Evolutionary conservation across 23 red algal species (phyloP), one percentile per base, ranked within the genome.

Genomic region (Gracilariopsis chorda): DNA sequence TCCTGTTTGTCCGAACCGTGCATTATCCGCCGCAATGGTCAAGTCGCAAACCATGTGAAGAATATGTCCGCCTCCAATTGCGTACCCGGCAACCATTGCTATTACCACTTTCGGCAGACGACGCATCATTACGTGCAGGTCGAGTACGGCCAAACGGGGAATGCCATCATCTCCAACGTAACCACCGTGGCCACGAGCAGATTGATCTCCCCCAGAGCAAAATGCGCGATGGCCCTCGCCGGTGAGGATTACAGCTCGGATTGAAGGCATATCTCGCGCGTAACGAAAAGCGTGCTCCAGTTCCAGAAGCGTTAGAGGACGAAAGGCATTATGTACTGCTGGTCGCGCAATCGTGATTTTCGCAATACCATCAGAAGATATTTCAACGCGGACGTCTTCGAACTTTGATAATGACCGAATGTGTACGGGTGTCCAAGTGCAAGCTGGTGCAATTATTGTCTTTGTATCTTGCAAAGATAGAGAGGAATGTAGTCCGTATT

Each of bases 11-110:
- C 96, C 96, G 52, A 98, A 98, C 30, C 87, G 46, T 7, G 93
- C 96, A 59, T 95, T 92, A 9, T 98, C 90, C 4, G 93, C 92
- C 21, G 96, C 92, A 46, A 95, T 90, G 43, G 92, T 92, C 69
- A 98, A 59, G 67, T 98, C 96, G 72, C 93, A 95, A 13, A 94
- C 84, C 80, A 98, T 75, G 77, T 94, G 92, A 23, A 98, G 77
- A 82, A 95, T 94, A 82, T 94, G 93, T 27, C 96, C 96, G 34
- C 96, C 96, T 28, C 96, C 96, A 29, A 98, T 73, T 16, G 93
- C 92, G 83, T 95, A 98, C 14, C 96, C 96, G 32, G 90, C 90
- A 1, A 98, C 96, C 57, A 89, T 92, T 11, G 96, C 96, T 29
- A 98, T 94, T n/a, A 95, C 58, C 16, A 92, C 90, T 70, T 95